Evolutionary conservation across 2,329 filamentous ascomycete species (phyloP).

Genomic region (Monosporascus sp.): DNA sequence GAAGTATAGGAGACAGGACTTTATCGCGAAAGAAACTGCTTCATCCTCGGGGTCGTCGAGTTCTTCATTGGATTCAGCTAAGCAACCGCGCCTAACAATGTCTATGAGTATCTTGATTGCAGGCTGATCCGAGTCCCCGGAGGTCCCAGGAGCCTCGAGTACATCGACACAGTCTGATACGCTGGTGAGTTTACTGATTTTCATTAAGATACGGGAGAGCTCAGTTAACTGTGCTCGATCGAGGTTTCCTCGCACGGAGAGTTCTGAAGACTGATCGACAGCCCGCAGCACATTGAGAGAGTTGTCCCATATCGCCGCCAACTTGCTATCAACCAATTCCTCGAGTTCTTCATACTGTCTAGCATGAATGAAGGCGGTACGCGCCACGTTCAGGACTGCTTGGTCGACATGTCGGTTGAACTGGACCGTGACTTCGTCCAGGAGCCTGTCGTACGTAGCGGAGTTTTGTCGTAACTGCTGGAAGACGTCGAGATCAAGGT

Average conservation of each 20-base stretch:
- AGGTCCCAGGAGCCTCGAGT: conserved; percentile 58
- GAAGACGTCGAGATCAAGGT: conserved; percentile 81
- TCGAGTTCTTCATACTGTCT: conserved; percentile 82
- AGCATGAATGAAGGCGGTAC: conserved; percentile 76
- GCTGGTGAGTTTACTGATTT: conserved; percentile 74
- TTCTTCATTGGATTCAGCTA: conserved; percentile 62
- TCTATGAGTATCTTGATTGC: conserved; percentile 66
- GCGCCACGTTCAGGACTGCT: conserved; percentile 77
- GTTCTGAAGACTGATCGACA: conserved; percentile 64
- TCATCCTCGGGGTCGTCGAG: conserved; percentile 75
- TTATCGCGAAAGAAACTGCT: conserved; percentile 69
- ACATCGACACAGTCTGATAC: conserved; percentile 72
- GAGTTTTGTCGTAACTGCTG: conserved; percentile 84
- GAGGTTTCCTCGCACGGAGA: conserved; percentile 67
- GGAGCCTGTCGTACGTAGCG: conserved; percentile 68
- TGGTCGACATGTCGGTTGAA: conserved; percentile 90
- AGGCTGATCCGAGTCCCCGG: conserved; percentile 41
- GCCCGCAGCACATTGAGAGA: conserved; percentile 66
- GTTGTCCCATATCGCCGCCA: conserved; percentile 82
- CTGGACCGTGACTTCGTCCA: conserved; percentile 90
- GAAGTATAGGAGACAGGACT: conserved; percentile 79
- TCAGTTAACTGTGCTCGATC: conserved; percentile 59
- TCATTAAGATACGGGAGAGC: conserved; percentile 67
- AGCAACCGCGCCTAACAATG: conserved; percentile 68
- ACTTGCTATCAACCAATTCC: conserved; percentile 74